Evolutionary conservation across 306 rosid species (phyloP), one percentile per base, ranked within the genome.

Genomic region (Acacia acuminata): DNA sequence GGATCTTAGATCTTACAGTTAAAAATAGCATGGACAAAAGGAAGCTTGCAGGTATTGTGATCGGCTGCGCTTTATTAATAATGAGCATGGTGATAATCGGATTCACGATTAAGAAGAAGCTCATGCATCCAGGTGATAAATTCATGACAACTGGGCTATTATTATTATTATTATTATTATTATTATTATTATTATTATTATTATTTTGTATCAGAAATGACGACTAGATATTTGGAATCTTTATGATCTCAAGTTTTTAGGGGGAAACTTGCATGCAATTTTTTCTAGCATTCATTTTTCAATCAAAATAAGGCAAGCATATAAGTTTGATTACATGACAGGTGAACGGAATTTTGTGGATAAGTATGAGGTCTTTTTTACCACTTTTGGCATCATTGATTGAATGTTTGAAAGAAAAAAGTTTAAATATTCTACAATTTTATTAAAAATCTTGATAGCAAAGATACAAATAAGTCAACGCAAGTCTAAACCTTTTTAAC

Each of bases 41-140:
- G 53, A 44, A 76, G 77, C 48, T 82, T 22, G 67, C 24, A 34
- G 67, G 73, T 45, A 77, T 82, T 56, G 38, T 47, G 19, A 38
- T 22, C n/a, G 67, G 78, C 34, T 44, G 67, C 7, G 1, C 58
- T 8, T 2, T 47, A 19, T 34, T 82, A 19, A 11, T 58, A 67
- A 16, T 77, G 66, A 48, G 69, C 70, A 58, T 76, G 16, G 47
- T 24, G 14, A 19, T 76, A 38, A 8, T 58, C 8, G 79, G 69
- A 58, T 58, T 56, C 25, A 38, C 22, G 3, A 3, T 76, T 38
- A 58, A 75, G 22, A 56, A 34, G 3, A 75, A 58, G 15, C 69
- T 75, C 25, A 36, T 12, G 12, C 36, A 4, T 19, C 53, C 32
- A 76, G 71, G 79, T 76, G 56, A 76, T 38, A 38, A 38, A 58